Base-by-base conservation (phyloP, 176 grass and related monocot species). In the Triticum turgidum region DNA sequence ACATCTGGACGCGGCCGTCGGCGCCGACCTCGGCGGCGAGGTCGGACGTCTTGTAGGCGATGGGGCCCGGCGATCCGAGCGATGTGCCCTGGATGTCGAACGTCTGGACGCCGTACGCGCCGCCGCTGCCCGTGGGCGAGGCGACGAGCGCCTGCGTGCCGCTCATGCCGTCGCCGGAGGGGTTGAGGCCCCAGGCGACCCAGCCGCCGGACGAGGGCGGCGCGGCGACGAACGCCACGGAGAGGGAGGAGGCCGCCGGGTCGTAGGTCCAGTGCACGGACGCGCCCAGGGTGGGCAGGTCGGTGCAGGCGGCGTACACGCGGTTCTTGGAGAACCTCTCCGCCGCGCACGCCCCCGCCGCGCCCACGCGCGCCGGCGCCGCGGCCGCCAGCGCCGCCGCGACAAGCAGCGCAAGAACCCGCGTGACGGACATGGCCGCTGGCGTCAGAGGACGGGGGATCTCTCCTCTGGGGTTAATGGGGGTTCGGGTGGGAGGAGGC, bases 181-280 rank as follows among this genome's bases (percentile, higher is more conserved):
- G 94, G 92, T 97, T 94, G 38, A 97, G 37, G 0, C 80, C 92
- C 94, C 94, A 97, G 0, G 92, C 88, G 0, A 92, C 88, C 94
- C 94, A 97, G 4, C 94, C 94, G 2, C 77, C 81, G 9, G 82
- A 0, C 12, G 88, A 76, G 9, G 77, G 41, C 20, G 92, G 89
- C 17, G 80, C 5, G 21, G 94, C 90, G 4, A 88, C 11, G 83
- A 89, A 97, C 12, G 92, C 94, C 39, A 97, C 75, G 11, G 89
- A 87, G 1, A 97, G 90, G 0, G 83, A 85, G 0, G 80, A 33
- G 12, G 71, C 20, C n/a, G 90, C 32, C 1, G 52, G 24, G 67
- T 91, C 84, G 92, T 97, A 94, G 54, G 90, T 80, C 90, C 88
- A 97, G 81, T 97, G 92, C 21, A 97, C 56, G 12, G 94, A 80